These are phyloP conservation scores for Suillus subalutaceus DNA, from an alignment of 768 basidiomycete species.

Conservation along the genomic window DNA sequence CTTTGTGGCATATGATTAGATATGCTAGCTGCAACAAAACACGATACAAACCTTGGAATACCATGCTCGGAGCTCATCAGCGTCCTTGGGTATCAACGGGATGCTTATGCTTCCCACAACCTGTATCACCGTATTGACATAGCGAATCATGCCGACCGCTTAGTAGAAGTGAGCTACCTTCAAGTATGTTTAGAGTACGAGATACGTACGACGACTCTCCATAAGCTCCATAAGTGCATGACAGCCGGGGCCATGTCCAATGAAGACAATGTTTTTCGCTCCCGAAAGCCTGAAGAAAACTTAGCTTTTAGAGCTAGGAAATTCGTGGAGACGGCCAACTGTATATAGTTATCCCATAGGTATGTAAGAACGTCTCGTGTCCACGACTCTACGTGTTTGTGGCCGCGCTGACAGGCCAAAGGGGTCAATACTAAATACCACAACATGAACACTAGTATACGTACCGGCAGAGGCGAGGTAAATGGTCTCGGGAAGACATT, in stretches of 20 bases:
- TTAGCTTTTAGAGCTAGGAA: conserved; percentile 1
- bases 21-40: neutral
- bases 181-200: neutral
- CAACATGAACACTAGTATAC: neutral
- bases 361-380: conserved; percentile 69
- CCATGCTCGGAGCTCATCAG: conserved; percentile 66
- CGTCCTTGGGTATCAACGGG: conserved; percentile 56
- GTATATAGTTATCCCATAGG: conserved; percentile 96
- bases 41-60: conserved; percentile 60
- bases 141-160: conserved; percentile 59
- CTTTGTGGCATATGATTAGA: conserved; percentile 42
- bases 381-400: conserved; percentile 8
- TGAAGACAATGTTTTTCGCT: conserved; percentile 73
- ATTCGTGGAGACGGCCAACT: conserved; percentile 52
- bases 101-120: conserved; percentile 68
- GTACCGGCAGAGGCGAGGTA: conserved; percentile 21
- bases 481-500: conserved; percentile 76
- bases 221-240: conserved; percentile 75
- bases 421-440: neutral
- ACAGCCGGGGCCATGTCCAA: conserved; percentile 89
- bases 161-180: neutral
- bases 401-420: neutral
- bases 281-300: conserved; percentile 60
- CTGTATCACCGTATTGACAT: conserved; percentile 75
- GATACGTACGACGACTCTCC: conserved; percentile 61